Evolutionary conservation across 2,329 filamentous ascomycete species (phyloP).

Genomic region (Metarhizium album): DNA sequence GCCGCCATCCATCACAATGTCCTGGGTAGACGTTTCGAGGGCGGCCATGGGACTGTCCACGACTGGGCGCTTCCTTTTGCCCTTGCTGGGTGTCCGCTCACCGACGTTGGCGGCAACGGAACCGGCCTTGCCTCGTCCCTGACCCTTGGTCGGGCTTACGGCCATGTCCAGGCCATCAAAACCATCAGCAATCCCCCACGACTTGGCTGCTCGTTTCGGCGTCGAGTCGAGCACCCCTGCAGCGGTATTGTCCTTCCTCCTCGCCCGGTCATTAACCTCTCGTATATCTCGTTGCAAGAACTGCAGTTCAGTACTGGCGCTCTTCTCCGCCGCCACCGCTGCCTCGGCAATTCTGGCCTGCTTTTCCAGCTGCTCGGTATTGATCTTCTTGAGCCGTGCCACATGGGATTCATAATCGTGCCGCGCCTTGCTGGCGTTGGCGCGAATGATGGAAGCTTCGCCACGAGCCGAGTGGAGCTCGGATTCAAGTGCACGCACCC

Average conservation of each 20-base stretch:
- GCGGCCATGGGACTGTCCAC: conserved; percentile 57
- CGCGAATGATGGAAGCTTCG: conserved; percentile 65
- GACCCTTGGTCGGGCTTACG: conserved; percentile 41
- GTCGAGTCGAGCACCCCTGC: conserved; percentile 31
- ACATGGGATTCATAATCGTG: conserved; percentile 55
- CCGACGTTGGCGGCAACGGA: conserved; percentile 33
- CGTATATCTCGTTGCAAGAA: conserved; percentile 64
- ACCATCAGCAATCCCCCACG: conserved; percentile 56
- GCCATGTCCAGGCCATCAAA: conserved; percentile 59
- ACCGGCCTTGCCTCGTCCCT: conserved; percentile 28
- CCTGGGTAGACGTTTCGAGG: conserved; percentile 40
- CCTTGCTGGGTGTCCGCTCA: conserved; percentile 52
- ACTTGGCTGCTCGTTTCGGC: conserved; percentile 47
- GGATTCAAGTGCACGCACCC: conserved; percentile 40
- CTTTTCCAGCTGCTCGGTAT: conserved; percentile 52
- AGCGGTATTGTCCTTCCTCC: conserved; percentile 32
- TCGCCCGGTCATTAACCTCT: conserved; percentile 42
- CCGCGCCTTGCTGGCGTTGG: conserved; percentile 51
- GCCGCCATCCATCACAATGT: conserved; percentile 26
- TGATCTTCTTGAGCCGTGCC: conserved; percentile 48
- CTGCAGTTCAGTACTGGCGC: conserved; percentile 55
- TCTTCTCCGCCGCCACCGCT: conserved; percentile 53
- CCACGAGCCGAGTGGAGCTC: conserved; percentile 55
- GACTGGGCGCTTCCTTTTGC: conserved; percentile 57
- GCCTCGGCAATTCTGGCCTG: conserved; percentile 54